These are phyloP conservation scores for Chrysopogon serrulatus DNA, from an alignment of 176 grass and related monocot species.

Conservation along the genomic window DNA sequence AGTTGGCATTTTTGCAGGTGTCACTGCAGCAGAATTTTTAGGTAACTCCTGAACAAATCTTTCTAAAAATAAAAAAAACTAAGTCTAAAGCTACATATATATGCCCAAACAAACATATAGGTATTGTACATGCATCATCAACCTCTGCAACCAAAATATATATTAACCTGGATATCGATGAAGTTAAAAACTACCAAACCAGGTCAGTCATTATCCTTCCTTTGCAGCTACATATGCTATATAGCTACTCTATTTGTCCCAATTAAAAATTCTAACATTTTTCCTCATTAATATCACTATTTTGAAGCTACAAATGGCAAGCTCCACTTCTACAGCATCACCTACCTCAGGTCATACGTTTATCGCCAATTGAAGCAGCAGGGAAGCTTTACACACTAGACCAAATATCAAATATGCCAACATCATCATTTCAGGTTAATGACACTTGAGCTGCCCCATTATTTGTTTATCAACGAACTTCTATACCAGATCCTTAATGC, in stretches of 20 bases:
- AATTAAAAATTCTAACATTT: no score
- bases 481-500: no score
- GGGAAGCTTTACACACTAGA: background rate
- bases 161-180: background rate
- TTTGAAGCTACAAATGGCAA: background rate
- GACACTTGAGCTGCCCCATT: no score
- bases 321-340: background rate
- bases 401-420: background rate
- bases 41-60: no score
- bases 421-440: background rate
- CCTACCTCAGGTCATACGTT: background rate
- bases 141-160: background rate
- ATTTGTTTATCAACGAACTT: background rate
- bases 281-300: background rate
- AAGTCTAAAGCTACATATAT: no score
- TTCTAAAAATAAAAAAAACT: background rate
- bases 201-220: no score
- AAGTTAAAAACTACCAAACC: background rate
- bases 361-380: background rate
- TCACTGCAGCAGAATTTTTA: background rate
- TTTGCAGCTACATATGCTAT: background rate
- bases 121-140: background rate
- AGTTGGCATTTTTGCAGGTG: background rate
- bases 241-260: background rate
- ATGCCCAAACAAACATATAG: background rate